phyloP scores from a whole-genome alignment of 1,284 basidiomycete species.

The Pseudomicrostroma phylloplanum region DNA sequence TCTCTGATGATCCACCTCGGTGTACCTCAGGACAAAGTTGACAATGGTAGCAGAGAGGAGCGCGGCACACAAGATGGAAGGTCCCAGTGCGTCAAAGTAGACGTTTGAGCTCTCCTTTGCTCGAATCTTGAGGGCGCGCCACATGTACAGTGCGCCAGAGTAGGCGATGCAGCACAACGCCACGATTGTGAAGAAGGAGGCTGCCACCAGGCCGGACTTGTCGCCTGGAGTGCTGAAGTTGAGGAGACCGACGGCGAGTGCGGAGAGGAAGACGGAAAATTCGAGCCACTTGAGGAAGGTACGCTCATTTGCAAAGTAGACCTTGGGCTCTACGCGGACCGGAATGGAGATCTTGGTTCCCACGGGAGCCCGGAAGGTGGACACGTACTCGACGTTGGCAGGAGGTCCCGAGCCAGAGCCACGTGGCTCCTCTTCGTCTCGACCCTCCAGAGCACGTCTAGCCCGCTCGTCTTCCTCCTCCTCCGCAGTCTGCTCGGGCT shows the following conservation, averaged over 20 bases:
- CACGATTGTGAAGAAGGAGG: slow-evolving; percentile 77
- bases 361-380: slow-evolving; percentile 71
- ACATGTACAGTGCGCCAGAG: slow-evolving; percentile 78
- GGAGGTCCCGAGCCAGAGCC: slow-evolving; percentile 64
- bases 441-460: slow-evolving; percentile 40
- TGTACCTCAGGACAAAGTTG: slow-evolving; percentile 44
- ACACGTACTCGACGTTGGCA: slow-evolving; percentile 57
- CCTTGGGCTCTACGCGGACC: slow-evolving; percentile 91
- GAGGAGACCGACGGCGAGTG: slow-evolving; percentile 54
- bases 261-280: slow-evolving; percentile 62
- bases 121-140: slow-evolving; percentile 67
- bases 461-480: slow-evolving; percentile 49
- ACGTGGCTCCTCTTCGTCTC: slow-evolving; percentile 44
- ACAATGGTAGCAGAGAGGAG: slow-evolving; percentile 36
- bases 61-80: slow-evolving; percentile 39
- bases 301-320: slow-evolving; percentile 91
- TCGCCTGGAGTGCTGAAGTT: slow-evolving; percentile 79
- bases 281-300: slow-evolving; percentile 74
- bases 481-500: slow-evolving; percentile 29
- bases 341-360: slow-evolving; percentile 90
- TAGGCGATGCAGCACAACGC: slow-evolving; percentile 87
- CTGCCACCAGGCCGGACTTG: slow-evolving; percentile 70
- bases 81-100: slow-evolving; percentile 48
- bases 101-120: slow-evolving; percentile 40
- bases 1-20: slow-evolving; percentile 29